phyloP scores from a whole-genome alignment of 495 filamentous ascomycete genomes.

The Penicillium coffeae region DNA sequence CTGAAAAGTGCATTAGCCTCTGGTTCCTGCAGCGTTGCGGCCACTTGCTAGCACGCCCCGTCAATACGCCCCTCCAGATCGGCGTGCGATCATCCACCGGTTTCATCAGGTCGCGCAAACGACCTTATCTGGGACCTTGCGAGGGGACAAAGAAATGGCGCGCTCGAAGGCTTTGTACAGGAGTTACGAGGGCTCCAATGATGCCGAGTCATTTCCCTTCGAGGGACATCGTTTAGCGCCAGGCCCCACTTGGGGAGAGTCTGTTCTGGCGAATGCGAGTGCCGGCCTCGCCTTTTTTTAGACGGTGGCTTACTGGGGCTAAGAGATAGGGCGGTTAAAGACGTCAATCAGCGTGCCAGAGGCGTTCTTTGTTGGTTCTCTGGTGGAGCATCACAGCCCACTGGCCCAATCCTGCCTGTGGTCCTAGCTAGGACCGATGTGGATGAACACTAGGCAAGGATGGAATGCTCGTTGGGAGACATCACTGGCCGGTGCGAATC shows the following conservation, averaged over 20 bases:
- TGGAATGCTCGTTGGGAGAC: not conserved
- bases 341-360: slow-evolving; percentile 6
- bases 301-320: slow-evolving; percentile 13
- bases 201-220: slow-evolving; percentile 7
- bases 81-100: slow-evolving; percentile 18
- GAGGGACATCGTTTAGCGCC: slow-evolving; percentile 14
- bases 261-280: slow-evolving; percentile 12
- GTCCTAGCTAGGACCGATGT: slow-evolving; percentile 5
- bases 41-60: slow-evolving; percentile 14
- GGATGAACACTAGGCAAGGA: too few species aligned
- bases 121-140: not conserved
- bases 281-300: slow-evolving; percentile 14
- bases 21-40: slow-evolving; percentile 26
- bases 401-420: slow-evolving; percentile 8
- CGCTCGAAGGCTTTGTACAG: too few species aligned
- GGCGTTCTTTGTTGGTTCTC: slow-evolving; percentile 10
- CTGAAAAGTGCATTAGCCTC: slow-evolving; percentile 30
- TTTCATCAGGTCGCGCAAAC: not conserved
- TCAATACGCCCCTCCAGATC: slow-evolving; percentile 15
- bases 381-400: slow-evolving; percentile 18
- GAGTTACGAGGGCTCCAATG: not conserved
- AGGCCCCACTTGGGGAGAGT: slow-evolving; percentile 15
- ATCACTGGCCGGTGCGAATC: slow-evolving; percentile 1
- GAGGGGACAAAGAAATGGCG: not conserved
- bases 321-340: slow-evolving; percentile 6